Evolutionary conservation across 2,329 filamentous ascomycete genomes (phyloP).

Genomic region (Cercospora sp.): DNA sequence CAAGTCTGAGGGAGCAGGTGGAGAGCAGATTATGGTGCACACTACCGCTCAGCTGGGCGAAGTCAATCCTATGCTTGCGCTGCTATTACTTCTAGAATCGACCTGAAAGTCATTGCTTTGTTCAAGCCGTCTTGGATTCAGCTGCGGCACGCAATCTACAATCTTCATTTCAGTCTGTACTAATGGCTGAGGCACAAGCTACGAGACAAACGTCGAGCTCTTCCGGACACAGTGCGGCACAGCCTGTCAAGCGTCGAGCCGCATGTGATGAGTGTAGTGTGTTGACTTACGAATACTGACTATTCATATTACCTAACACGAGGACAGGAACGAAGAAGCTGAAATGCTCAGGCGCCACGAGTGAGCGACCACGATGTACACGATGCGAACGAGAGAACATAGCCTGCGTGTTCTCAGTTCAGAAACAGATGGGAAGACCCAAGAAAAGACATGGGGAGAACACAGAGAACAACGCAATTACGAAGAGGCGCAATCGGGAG

Average conservation of each 20-base stretch:
- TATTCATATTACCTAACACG: conserved; percentile 4
- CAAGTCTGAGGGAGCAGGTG: neutral
- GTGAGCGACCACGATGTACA: conserved; percentile 44
- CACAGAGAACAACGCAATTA: neutral
- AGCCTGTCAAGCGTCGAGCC: conserved; percentile 35
- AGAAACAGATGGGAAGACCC: conserved; percentile 54
- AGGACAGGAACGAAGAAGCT: conserved; percentile 49
- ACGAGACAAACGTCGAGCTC: neutral
- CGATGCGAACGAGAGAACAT: conserved; percentile 47
- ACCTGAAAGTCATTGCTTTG: neutral
- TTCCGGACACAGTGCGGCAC: neutral
- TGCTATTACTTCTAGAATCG: neutral
- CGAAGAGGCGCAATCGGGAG: neutral
- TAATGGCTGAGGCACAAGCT: conserved; percentile 4
- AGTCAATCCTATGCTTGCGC: neutral
- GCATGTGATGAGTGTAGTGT: conserved; percentile 48
- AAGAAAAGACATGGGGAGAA: conserved; percentile 43
- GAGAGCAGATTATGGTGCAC: conserved; percentile 1
- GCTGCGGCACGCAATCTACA: neutral
- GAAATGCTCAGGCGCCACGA: conserved; percentile 44
- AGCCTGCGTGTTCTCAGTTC: conserved; percentile 48
- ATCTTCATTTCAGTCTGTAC: neutral
- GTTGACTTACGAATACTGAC: conserved; percentile 15
- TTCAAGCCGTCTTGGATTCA: neutral
- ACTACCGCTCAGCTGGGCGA: neutral